These are phyloP conservation scores for Piloderma croceum DNA, from an alignment of 768 basidiomycete genomes.

Conservation along the genomic window DNA sequence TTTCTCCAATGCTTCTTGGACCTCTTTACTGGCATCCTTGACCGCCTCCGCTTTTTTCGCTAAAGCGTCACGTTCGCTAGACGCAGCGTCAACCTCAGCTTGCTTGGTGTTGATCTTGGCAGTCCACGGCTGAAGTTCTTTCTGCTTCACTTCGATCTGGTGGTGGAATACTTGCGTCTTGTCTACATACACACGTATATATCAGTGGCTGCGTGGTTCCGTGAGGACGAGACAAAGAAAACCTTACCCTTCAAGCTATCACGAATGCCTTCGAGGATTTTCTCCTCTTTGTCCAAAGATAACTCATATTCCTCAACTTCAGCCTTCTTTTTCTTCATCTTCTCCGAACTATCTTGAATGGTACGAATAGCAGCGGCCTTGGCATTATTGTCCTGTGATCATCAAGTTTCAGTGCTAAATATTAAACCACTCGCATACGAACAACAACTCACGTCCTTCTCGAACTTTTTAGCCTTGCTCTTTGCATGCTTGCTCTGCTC, in stretches of 20 bases:
- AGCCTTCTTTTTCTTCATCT: constrained; percentile 61
- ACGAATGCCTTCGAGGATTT: constrained; percentile 72
- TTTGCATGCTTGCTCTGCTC: constrained; percentile 84
- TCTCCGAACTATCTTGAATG: constrained; percentile 63
- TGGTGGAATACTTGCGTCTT: constrained; percentile 93
- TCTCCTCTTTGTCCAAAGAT: constrained; percentile 72
- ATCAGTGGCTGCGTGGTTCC: not conserved
- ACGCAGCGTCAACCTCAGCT: constrained; percentile 77
- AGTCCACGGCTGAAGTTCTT: constrained; percentile 92
- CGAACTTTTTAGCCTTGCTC: constrained; percentile 80
- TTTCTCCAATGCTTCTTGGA: constrained; percentile 40
- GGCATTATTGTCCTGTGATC: constrained; percentile 55
- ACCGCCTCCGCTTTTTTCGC: constrained; percentile 64
- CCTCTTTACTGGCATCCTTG: constrained; percentile 43
- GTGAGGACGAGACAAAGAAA: constrained; percentile 3
- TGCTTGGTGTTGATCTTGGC: constrained; percentile 82
- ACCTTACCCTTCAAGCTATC: constrained; percentile 84
- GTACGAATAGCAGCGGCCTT: constrained; percentile 58
- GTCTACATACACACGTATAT: constrained; percentile 43
- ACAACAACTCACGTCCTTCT: constrained; percentile 70
- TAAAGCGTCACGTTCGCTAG: constrained; percentile 79
- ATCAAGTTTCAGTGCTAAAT: too few species aligned
- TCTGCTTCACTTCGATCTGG: constrained; percentile 89
- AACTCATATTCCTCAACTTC: constrained; percentile 68
- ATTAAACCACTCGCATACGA: too few species aligned